A percentile compares a stretch with the other conserved stretches of the same genome.
Evolutionary conservation across 2,329 filamentous ascomycete genomes (phyloP).

Genomic region (Curvularia spicifera): DNA sequence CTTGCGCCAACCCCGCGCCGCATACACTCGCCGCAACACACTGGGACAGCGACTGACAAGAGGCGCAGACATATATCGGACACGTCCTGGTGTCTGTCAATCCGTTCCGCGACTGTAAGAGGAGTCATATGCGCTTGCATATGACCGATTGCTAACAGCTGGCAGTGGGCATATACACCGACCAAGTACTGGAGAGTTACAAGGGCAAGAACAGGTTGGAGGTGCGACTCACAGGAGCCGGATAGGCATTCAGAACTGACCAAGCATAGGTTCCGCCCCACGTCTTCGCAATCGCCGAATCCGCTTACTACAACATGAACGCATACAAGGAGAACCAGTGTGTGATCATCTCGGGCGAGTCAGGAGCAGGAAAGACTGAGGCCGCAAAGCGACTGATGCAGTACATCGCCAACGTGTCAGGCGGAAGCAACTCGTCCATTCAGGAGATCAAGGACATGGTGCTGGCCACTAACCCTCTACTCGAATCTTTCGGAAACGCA

Average conservation of each 20-base stretch:
- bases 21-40: slow-evolving; percentile 15
- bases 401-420: slow-evolving; percentile 97
- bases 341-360: slow-evolving; percentile 98
- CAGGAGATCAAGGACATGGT: slow-evolving; percentile 99
- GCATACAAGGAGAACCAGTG: slow-evolving; percentile 99
- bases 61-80: slow-evolving; percentile 85
- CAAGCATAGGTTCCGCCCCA: slow-evolving; percentile 74
- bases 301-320: slow-evolving; percentile 99
- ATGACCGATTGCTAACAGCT: slow-evolving; percentile 46
- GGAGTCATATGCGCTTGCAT: slow-evolving; percentile 2
- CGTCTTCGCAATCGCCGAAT: slow-evolving; percentile 96
- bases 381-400: slow-evolving; percentile 99
- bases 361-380: slow-evolving; percentile 97
- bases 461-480: slow-evolving; percentile 92
- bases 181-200: slow-evolving; percentile 90
- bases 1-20: slow-evolving; percentile 34
- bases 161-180: slow-evolving; percentile 92
- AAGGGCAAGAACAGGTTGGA: slow-evolving; percentile 96
- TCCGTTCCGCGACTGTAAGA: slow-evolving; percentile 85
- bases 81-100: slow-evolving; percentile 99
- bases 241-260: slow-evolving; percentile 21
- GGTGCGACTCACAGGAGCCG: slow-evolving; percentile 32
- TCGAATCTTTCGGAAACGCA: slow-evolving; percentile 97
- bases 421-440: slow-evolving; percentile 82
- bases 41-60: slow-evolving; percentile 33